A percentile compares a stretch with the other conserved stretches of the same genome.
phyloP scores from a whole-genome alignment of 176 grass and related monocot species.

The Oryza glaberrima region DNA sequence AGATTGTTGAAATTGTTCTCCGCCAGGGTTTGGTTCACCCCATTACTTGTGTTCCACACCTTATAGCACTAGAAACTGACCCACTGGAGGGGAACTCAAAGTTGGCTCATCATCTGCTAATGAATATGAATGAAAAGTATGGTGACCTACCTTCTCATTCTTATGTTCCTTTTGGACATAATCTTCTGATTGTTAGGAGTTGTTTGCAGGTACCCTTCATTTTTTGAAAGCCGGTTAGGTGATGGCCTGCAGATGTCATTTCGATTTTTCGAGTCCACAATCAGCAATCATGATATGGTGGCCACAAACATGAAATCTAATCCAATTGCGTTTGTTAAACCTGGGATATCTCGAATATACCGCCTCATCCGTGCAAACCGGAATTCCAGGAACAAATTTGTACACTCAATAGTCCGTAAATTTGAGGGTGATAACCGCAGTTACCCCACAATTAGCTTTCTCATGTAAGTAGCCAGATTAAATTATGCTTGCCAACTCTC shows the following conservation, averaged over 20 bases:
- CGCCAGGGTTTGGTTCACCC: constrained; percentile 97
- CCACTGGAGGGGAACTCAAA: constrained; percentile 83
- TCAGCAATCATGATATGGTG: constrained; percentile 63
- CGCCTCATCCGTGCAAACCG: constrained; percentile 85
- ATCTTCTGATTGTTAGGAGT: constrained; percentile 21
- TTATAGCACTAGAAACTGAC: constrained; percentile 98
- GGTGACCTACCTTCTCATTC: constrained; percentile 23
- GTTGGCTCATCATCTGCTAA: constrained; percentile 92
- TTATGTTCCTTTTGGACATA: constrained; percentile 26
- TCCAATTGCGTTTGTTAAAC: constrained; percentile 82
- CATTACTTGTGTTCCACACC: constrained; percentile 90
- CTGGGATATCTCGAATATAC: constrained; percentile 92
- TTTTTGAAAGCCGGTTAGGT: constrained; percentile 95
- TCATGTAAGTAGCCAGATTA: constrained; percentile 69
- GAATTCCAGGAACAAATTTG: constrained; percentile 97
- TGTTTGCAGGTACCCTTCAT: constrained; percentile 84
- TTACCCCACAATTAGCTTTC: constrained; percentile 70
- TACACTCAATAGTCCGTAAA: constrained; percentile 90
- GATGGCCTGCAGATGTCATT: constrained; percentile 95
- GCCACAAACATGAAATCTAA: constrained; percentile 69
- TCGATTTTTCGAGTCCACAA: constrained; percentile 75
- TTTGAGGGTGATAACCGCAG: constrained; percentile 68
- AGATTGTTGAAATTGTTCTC: constrained; percentile 99
- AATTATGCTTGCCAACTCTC: constrained; percentile 19
- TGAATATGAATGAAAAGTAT: constrained; percentile 99